Evolutionary conservation across 768 basidiomycete genomes (phyloP), one percentile per base, ranked within the genome.

Genomic region (Tremella fuciformis): DNA sequence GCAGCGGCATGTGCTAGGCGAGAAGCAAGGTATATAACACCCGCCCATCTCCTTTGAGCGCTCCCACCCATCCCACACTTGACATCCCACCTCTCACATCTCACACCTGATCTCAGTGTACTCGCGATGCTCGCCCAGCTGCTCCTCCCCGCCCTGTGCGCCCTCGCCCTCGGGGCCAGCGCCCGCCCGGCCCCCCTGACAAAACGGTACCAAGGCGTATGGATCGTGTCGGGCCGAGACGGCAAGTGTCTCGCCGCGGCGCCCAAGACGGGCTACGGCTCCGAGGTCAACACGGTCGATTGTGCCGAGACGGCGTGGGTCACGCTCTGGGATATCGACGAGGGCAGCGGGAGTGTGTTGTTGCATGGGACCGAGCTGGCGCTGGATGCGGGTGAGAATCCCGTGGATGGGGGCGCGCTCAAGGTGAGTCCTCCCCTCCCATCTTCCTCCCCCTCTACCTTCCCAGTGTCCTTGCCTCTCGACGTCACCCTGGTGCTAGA

Each of bases 371-470:
- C 47, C 25, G 34, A 54, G 47, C 54, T 46, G n/a, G 62, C 50
- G 29, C 53, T 63, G 18, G 61, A 63, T 26, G 61, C 61, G 22
- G 52, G 57, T 2, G 13, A 19, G 16, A 55, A 50, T 38, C 57
- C 57, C 16, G 21, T 21, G 21, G 54, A 63, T 26, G 47, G 47
- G 22, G 53, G n/a, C 42, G 19, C 22, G 4, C 8, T 54, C 8
- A 55, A 53, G 39, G 38, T 62, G 39, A 41, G 39, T 41, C 18
- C 13, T 41, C 18, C 18, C 39, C 18, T 41, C 11, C 39, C 18
- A 41, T 11, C 39, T 41, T 41, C n/a, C n/a, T n/a, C n/a, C n/a
- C n/a, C n/a, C n/a, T n/a, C n/a, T n/a, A n/a, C n/a, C n/a, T n/a
- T n/a, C n/a, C n/a, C n/a, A n/a, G n/a, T n/a, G n/a, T n/a, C n/a